Base-by-base conservation (phyloP, 495 filamentous ascomycete species). In the Penicillium subrubescens region DNA sequence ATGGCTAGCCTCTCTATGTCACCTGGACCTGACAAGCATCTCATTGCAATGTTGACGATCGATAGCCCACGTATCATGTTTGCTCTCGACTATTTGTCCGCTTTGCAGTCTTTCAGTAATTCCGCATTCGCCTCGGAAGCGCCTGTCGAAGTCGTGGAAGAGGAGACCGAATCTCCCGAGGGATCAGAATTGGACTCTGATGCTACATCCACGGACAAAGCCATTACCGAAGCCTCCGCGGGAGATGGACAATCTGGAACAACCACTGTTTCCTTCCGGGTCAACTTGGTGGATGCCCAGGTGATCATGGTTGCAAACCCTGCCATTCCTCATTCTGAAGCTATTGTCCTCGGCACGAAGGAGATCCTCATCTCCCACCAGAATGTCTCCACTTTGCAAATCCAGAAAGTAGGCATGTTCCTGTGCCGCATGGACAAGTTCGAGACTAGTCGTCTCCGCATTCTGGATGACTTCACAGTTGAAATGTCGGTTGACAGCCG, bases 361-460 rank as follows among this genome's bases (percentile, higher is more conserved):
- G 92, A 99, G 71, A 86, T 97, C 7, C 83, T 98, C 8, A 81
- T 98, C 12, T 95, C 95, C 15, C 91, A 95, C 70, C 95, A 99
- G 75, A 92, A 98, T 79, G 92, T 94, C 25, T 84, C 93, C 55
- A 97, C 96, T 11, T 82, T 99, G 61, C 96, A 98, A 70, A 85
- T 98, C 10, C 90, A 90, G 39, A 87, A 97, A 70, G 88, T 97
- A 51, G 96, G 95, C 60, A 98, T 99, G 94, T 99, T 97, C 76
- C 81, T 99, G 39, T 99, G 95, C 73, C 91, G 95, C 31, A 98
- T 99, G 96, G 95, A 99, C 72, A 90, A 90, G 64, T 96, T 97
- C 65, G 94, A 97, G 60, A 92, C 88, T 19, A 90, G 87, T 57
- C 84, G 91, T 39, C 85, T 97, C 44, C 88, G 96, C 25, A 96